Conservation (phyloP, 2,329 filamentous ascomycete species). For the Diplodia scrobiculata region DNA sequence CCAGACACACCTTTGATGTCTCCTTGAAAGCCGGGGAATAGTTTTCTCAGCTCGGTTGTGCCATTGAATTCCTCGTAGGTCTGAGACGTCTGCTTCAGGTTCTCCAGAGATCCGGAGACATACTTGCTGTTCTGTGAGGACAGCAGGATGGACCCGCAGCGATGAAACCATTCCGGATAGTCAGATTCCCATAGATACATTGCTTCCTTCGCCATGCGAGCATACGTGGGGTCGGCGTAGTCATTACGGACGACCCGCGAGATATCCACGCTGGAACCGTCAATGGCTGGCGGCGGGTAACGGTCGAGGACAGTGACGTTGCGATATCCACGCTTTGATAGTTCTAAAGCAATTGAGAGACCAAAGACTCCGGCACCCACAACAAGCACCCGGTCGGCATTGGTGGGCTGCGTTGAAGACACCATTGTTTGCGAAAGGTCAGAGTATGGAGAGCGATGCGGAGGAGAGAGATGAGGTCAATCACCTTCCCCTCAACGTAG, state of each 20-base stretch:
- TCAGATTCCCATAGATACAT: background rate
- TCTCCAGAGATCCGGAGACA: background rate
- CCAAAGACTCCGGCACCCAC: conserved; percentile 26
- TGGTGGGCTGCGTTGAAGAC: background rate
- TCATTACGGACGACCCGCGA: conserved; percentile 46
- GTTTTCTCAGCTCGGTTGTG: background rate
- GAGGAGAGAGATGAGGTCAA: background rate
- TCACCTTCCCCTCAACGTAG: background rate
- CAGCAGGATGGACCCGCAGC: background rate
- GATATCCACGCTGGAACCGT: conserved; percentile 47
- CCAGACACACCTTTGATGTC: conserved; percentile 20
- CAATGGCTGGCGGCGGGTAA: conserved; percentile 31
- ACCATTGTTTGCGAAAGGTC: background rate
- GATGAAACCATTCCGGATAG: background rate
- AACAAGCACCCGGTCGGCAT: conserved; percentile 3
- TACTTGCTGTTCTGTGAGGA: background rate
- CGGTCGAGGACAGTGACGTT: conserved; percentile 31
- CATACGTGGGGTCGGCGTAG: conserved; percentile 39
- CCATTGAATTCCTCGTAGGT: background rate
- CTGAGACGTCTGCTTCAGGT: background rate
- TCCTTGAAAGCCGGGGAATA: background rate
- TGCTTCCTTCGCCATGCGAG: conserved; percentile 38
- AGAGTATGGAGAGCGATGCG: no score
- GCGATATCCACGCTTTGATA: conserved; percentile 26
- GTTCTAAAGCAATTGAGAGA: conserved; percentile 18